Evolutionary conservation across 345 rosid genomes (phyloP), one percentile per base, ranked within the genome.

Genomic region (Murraya koenigii): DNA sequence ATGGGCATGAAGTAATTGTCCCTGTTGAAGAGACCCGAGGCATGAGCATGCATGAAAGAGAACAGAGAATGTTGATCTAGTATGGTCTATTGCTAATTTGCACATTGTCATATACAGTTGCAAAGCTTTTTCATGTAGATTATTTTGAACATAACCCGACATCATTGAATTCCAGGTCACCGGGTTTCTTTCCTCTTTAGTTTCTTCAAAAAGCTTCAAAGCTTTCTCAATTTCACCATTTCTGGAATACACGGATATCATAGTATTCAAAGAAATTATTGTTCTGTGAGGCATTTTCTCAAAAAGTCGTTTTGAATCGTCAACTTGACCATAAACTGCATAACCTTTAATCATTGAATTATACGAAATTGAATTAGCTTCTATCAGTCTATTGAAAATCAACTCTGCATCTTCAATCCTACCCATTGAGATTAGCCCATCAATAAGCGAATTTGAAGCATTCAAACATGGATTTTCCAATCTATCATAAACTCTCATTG

Each of bases 101-200:
- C 75, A 41, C 91, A 88, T 81, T 25, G 78, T 79, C 70, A 77
- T 30, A 8, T 82, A 88, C 41, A 90, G 60, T 67, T 61, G 66
- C 69, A 90, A 66, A 39, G 90, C 92, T 36, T 87, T 87, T 69
- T 80, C 82, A 62, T 80, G 83, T 58, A 10, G 77, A 73, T 84
- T 75, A 73, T 85, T 84, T 69, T 87, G 88, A 71, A 86, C 76
- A 81, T 80, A 88, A 58, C 82, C 86, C 5, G 92, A 88, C 36
- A 90, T 79, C 89, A 88, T 86, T 3, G 92, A 84, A 56, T 88
- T 90, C 92, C 92, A 90, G 3, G 92, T 87, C 80, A 87, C 90
- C 0, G 88, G 83, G 72, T 88, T 81, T 75, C 85, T 72, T 81
- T 86, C 82, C 22, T 61, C 81, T 75, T 78, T 86, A 14, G 80